Evolutionary conservation across 208 protist genomes (phyloP).

Genomic region (Wallacemonas sp.): DNA sequence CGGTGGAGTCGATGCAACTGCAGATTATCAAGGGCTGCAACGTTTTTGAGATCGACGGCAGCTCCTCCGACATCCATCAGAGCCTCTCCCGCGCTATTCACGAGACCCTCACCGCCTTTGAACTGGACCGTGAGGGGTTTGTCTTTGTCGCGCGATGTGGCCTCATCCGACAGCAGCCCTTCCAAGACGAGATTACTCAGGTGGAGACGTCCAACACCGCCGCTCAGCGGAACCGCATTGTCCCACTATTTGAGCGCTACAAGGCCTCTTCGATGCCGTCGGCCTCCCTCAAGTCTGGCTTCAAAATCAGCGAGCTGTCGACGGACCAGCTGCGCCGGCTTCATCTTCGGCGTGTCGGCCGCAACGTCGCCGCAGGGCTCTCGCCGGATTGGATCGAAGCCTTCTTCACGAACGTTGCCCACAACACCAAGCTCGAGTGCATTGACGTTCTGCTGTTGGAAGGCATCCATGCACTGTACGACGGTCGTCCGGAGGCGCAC

Average conservation of each 20-base stretch:
- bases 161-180: conserved; percentile 72
- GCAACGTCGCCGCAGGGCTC: conserved; percentile 58
- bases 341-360: conserved; percentile 67
- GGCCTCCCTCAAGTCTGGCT: conserved; percentile 80
- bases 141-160: conserved; percentile 77
- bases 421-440: conserved; percentile 84
- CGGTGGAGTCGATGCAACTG: conserved; percentile 84
- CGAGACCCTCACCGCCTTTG: conserved; percentile 82
- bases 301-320: conserved; percentile 73
- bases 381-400: conserved; percentile 87
- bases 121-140: conserved; percentile 85
- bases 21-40: conserved; percentile 91
- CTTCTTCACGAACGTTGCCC: conserved; percentile 85
- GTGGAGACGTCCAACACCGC: conserved; percentile 77
- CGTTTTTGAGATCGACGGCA: conserved; percentile 85
- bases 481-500: conserved; percentile 63
- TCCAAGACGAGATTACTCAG: conserved; percentile 78
- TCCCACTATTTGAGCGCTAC: conserved; percentile 84
- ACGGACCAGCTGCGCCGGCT: conserved; percentile 71
- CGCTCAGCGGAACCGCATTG: conserved; percentile 73
- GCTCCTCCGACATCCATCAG: conserved; percentile 78
- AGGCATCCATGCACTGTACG: conserved; percentile 81
- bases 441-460: conserved; percentile 80
- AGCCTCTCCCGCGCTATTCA: conserved; percentile 70
- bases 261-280: conserved; percentile 86